Base-by-base conservation (phyloP, 2,329 filamentous ascomycete species). In the Allantophomopsis cytisporea region DNA sequence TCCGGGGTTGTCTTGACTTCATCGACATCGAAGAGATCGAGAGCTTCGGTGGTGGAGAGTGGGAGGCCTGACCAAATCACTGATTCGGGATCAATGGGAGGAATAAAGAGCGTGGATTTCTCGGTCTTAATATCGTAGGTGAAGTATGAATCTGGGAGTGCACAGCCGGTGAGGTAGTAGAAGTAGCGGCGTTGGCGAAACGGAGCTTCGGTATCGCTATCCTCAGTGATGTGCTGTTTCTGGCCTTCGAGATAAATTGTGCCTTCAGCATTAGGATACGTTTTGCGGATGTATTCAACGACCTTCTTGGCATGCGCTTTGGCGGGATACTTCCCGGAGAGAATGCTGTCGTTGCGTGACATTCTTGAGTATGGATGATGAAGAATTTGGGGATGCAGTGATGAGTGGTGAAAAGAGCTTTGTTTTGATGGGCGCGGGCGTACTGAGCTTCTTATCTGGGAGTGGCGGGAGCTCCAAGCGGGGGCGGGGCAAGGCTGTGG, bases 61-160 rank as follows among this genome's bases (percentile, higher is more conserved):
- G 89, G 91, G 13, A 96, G 71, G 11, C 91, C 91, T 20, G 82
- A 83, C 89, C 89, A 98, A 54, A 96, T 85, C 42, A 96, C 87
- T 40, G 78, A 79, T 34, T 91, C 83, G n/a, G 85, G 74, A 50
- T 94, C 79, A 51, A 88, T 73, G 13, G 87, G 83, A 2, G 91
- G 89, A 51, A 98, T 89, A 64, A 88, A 98, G 37, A 98, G 76
- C 2, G 80, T 93, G 32, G 88, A 73, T 50, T 77, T 76, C 47
- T 77, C 71, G 36, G 74, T 69, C 35, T 72, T 66, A 42, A 94
- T 80, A 47, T 94, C 80, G 65, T 95, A 94, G 41, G 80, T 72
- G 43, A 86, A 73, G 56, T 80, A 79, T 52, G 81, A 81, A 60
- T 95, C 87, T 43, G 88, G 73, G 21, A 93, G 69, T 45, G 78